These are phyloP conservation scores for Cinchona pubescens DNA, from an alignment of 257 asterid genomes.

Conservation along the genomic window DNA sequence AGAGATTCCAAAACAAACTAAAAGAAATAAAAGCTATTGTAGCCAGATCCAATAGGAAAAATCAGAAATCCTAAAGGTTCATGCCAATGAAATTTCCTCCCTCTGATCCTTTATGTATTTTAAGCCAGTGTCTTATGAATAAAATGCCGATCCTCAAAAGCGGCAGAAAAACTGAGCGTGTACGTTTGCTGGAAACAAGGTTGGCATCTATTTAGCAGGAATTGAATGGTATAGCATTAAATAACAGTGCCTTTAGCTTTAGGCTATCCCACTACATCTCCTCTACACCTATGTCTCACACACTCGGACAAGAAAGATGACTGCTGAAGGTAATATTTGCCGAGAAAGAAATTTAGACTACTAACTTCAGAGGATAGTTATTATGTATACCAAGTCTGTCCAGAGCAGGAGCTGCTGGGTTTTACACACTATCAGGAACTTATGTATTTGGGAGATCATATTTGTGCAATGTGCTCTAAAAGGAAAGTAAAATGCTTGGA, in stretches of 20 bases:
- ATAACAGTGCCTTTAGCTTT: neutral
- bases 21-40: neutral
- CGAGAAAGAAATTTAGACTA: neutral
- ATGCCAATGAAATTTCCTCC: neutral
- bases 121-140: neutral
- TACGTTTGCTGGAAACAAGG: neutral
- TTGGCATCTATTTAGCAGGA: neutral
- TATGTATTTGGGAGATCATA: neutral
- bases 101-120: neutral
- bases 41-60: neutral
- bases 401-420: neutral
- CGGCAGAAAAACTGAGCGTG: neutral
- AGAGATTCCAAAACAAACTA: neutral
- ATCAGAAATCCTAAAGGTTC: neutral
- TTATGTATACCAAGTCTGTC: neutral
- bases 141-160: neutral
- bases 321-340: neutral
- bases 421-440: neutral
- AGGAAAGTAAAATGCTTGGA: neutral
- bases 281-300: neutral
- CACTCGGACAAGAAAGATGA: neutral
- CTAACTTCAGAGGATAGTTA: neutral
- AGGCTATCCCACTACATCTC: neutral
- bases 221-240: neutral
- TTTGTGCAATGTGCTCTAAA: neutral